Evolutionary conservation across 1,284 basidiomycete genomes (phyloP), one percentile per base, ranked within the genome.

Genomic region (Ceratobasidium sp.): DNA sequence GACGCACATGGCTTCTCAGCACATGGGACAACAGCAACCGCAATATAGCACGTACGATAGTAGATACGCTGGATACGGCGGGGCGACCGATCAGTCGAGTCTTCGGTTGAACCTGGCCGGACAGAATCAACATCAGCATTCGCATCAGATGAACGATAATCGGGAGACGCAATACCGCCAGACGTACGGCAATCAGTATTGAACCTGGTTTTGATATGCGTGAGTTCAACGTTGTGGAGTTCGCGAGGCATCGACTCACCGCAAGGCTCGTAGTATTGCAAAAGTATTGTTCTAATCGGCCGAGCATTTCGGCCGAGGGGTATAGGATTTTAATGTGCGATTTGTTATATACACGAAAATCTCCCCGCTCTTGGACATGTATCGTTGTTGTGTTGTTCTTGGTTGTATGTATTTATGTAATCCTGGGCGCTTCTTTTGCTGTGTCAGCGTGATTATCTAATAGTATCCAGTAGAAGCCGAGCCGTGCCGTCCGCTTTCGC

Each of bases 321-420:
- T 38, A 42, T 42, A 9, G 33, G 33, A n/a, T n/a, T n/a, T n/a
- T n/a, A n/a, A n/a, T n/a, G n/a, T n/a, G n/a, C n/a, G n/a, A n/a
- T n/a, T 38, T 40, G 15, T 40, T 40, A 2, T 13, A n/a, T 17
- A 15, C 17, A 38, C 33, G 28, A 62, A 62, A 62, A n/a, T 62
- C 33, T 62, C 59, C 13, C 59, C 59, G 7, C 59, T 42, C 59
- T 62, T 42, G 59, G 59, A 62, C 59, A 5, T 40, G 59, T 40
- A 40, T 17, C n/a, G 26, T 59, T 33, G 57, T 59, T 17, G 57
- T 62, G 33, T 40, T 6, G 12, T 42, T 62, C n/a, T 62, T 7
- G n/a, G 33, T 62, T 62, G 59, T 62, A 42, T 62, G n/a, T 62
- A 62, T 62, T 7, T 62, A 62, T 62, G 59, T 62, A 62, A 62